Evolutionary conservation across 805 yeast genomes (phyloP).

Genomic region (Metschnikowia rubicola): DNA sequence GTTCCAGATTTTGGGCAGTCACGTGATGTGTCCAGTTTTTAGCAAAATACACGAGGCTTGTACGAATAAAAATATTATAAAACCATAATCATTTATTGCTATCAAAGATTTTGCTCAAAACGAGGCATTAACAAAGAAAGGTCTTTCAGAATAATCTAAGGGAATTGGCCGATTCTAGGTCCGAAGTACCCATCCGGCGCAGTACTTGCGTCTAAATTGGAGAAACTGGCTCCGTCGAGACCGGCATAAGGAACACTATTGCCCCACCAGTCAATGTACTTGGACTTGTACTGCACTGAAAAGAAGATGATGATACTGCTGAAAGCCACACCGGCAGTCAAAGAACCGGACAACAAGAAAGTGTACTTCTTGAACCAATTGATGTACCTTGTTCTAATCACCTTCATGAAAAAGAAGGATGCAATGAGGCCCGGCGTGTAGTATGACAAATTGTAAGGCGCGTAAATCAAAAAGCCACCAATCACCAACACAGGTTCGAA

Average conservation of each 20-base stretch:
- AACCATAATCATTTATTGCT: no score
- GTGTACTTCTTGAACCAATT: conserved; percentile 45
- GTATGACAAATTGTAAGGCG: conserved; percentile 65
- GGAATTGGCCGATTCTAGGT: conserved; percentile 19
- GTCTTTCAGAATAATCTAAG: conserved; percentile 1
- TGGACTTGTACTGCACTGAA: conserved; percentile 21
- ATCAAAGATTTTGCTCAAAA: no score
- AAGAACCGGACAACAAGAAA: conserved; percentile 43
- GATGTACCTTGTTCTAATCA: conserved; percentile 37
- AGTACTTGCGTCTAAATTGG: conserved; percentile 2
- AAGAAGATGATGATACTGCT: conserved; percentile 38
- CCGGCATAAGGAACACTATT: conserved; percentile 39
- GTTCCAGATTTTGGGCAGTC: no score
- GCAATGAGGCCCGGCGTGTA: conserved; percentile 35
- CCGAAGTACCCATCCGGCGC: conserved; percentile 24
- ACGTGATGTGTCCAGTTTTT: not conserved
- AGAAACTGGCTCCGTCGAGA: conserved; percentile 26
- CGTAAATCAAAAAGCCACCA: conserved; percentile 62
- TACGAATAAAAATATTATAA: no score
- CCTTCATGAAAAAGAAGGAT: conserved; percentile 33
- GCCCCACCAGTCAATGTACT: conserved; percentile 63
- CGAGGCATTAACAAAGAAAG: no score
- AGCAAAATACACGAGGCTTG: no score
- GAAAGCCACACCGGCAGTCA: conserved; percentile 43
- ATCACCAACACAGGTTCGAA: conserved; percentile 40